These are phyloP conservation scores for Pseudogymnoascus sp. DNA, from an alignment of 2,329 filamentous ascomycete genomes.

Conservation along the genomic window DNA sequence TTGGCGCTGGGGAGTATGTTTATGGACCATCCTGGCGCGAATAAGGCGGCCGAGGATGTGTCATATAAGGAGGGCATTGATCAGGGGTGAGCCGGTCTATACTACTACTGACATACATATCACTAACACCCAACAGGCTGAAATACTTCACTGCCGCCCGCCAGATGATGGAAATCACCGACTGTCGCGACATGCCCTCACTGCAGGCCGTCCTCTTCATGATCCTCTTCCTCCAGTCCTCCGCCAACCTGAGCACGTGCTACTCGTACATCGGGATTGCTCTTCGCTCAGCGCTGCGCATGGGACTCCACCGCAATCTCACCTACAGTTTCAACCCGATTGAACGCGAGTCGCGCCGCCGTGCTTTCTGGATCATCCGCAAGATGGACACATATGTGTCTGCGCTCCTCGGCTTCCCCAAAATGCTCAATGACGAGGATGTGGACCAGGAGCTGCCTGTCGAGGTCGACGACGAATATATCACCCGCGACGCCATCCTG, in stretches of 20 bases:
- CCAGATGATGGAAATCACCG: slow-evolving; percentile 55
- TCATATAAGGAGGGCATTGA: slow-evolving; percentile 45
- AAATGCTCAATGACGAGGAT: slow-evolving; percentile 55
- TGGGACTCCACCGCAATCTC: slow-evolving; percentile 69
- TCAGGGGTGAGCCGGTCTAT: slow-evolving; percentile 42
- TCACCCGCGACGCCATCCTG: slow-evolving; percentile 49
- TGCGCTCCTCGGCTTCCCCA: slow-evolving; percentile 56
- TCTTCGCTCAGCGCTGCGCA: slow-evolving; percentile 63
- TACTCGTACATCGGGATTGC: slow-evolving; percentile 76
- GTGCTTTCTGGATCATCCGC: slow-evolving; percentile 59
- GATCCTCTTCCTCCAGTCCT: slow-evolving; percentile 72
- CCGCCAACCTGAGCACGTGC: slow-evolving; percentile 69
- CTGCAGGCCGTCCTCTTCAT: slow-evolving; percentile 71
- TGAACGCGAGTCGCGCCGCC: slow-evolving; percentile 53
- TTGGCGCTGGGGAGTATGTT: slow-evolving; percentile 69
- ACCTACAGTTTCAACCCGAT: slow-evolving; percentile 53
- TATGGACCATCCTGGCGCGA: slow-evolving; percentile 45
- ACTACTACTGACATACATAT: background rate
- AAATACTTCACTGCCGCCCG: slow-evolving; percentile 67
- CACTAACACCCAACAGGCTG: slow-evolving; percentile 38
- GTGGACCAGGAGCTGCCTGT: slow-evolving; percentile 58
- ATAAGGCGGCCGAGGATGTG: slow-evolving; percentile 35
- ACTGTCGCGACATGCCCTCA: slow-evolving; percentile 65
- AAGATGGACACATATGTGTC: slow-evolving; percentile 66
- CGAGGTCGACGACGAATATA: slow-evolving; percentile 59